Percentiles rank a stretch among this genome's conserved stretches.
Conservation (phyloP, 108 stramenopile species). For the Stephanodiscus triporus region DNA sequence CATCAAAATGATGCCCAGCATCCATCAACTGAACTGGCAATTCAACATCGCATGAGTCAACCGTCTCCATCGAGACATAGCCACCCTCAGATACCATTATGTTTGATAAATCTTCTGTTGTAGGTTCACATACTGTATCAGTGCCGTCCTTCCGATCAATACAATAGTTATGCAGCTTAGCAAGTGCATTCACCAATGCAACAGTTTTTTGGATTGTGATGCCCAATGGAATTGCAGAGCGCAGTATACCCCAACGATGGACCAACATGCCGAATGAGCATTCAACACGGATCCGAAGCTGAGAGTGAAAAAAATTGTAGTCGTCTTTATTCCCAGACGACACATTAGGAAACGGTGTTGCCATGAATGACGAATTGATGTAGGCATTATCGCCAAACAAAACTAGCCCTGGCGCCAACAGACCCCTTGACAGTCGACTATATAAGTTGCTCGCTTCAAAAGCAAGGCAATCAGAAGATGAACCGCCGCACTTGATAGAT, state of each 20-base stretch:
- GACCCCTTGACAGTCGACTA: constrained; percentile 8
- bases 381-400: constrained; percentile 47
- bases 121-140: background rate
- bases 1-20: background rate
- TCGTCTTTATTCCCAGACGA: constrained; percentile 3
- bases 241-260: constrained; percentile 32
- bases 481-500: constrained; percentile 23
- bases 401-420: constrained; percentile 17
- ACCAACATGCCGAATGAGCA: constrained; percentile 38
- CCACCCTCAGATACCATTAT: background rate
- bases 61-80: background rate
- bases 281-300: constrained; percentile 29
- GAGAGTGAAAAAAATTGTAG: constrained; percentile 29
- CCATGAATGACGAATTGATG: constrained; percentile 41
- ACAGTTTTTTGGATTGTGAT: constrained; percentile 4
- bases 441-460: constrained; percentile 21
- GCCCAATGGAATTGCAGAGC: background rate
- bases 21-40: background rate
- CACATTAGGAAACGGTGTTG: constrained; percentile 28
- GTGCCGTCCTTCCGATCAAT: constrained; percentile 3
- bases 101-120: background rate
- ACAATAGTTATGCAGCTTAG: constrained; percentile 29
- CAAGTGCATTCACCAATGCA: constrained; percentile 10
- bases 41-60: background rate
- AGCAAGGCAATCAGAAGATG: constrained; percentile 30